Conservation (phyloP, 2,329 filamentous ascomycete genomes). For the Nothopassalora personata region DNA sequence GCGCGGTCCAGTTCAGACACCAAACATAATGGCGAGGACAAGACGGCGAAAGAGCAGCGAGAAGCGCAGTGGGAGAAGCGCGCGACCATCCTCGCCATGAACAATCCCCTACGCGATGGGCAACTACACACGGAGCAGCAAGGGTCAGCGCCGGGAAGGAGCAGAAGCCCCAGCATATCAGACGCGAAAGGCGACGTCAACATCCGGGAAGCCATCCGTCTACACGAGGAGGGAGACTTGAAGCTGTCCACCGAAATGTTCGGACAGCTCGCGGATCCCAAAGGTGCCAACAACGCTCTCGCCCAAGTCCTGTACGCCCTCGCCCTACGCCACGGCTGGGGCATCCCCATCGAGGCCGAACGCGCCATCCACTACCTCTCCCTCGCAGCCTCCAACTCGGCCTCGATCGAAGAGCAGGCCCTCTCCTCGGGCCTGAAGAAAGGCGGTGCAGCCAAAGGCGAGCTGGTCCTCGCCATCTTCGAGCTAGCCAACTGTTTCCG, state of each 20-base stretch:
- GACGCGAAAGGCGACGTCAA: slow-evolving; percentile 46
- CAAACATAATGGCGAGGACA: slow-evolving; percentile 33
- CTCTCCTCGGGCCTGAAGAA: slow-evolving; percentile 84
- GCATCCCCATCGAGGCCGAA: slow-evolving; percentile 65
- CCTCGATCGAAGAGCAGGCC: slow-evolving; percentile 77
- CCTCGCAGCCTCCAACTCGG: slow-evolving; percentile 83
- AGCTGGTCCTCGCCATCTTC: slow-evolving; percentile 87
- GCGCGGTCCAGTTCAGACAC: slow-evolving; percentile 19
- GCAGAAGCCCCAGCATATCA: slow-evolving; percentile 35
- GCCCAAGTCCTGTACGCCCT: slow-evolving; percentile 95
- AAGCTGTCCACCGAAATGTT: slow-evolving; percentile 80
- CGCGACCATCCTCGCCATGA: slow-evolving; percentile 76
- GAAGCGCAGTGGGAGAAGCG: slow-evolving; percentile 88
- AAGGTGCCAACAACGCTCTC: slow-evolving; percentile 82
- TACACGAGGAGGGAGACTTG: slow-evolving; percentile 82
- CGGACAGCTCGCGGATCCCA: slow-evolving; percentile 72
- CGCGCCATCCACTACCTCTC: slow-evolving; percentile 79
- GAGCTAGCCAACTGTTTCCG: slow-evolving; percentile 91
- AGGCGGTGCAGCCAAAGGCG: slow-evolving; percentile 89
- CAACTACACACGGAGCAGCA: slow-evolving; percentile 18
- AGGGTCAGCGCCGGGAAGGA: slow-evolving; percentile 8
- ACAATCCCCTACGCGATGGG: slow-evolving; percentile 38
- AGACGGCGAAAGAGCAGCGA: slow-evolving; percentile 41
- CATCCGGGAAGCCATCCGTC: slow-evolving; percentile 90
- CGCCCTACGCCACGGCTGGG: slow-evolving; percentile 91